Evolutionary conservation across 805 yeast genomes (phyloP).

Genomic region (Zygosaccharomyces rouxii): DNA sequence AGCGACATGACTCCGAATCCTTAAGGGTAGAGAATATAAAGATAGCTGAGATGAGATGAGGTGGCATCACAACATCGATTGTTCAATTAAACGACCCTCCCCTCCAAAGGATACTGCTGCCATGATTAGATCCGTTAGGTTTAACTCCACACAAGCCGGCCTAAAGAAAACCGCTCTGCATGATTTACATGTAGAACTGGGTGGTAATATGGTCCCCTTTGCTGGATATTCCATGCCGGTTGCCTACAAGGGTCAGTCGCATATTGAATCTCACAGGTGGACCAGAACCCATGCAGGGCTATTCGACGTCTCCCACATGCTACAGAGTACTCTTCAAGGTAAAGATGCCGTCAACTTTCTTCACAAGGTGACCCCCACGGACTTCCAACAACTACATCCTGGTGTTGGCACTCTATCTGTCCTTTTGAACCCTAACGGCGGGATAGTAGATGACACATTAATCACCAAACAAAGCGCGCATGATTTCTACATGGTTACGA

Average conservation of each 20-base stretch:
- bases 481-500: constrained; percentile 82
- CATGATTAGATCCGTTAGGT: constrained; percentile 17
- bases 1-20: neutral
- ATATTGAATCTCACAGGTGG: constrained; percentile 93
- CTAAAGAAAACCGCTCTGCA: constrained; percentile 71
- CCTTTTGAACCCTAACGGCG: constrained; percentile 68
- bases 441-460: constrained; percentile 89
- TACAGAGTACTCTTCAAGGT: constrained; percentile 80
- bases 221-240: constrained; percentile 98
- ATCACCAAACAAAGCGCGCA: constrained; percentile 70
- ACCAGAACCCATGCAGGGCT: constrained; percentile 82
- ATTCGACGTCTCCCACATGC: constrained; percentile 96
- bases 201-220: constrained; percentile 91
- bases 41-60: neutral
- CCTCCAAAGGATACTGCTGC: neutral
- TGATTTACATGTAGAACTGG: constrained; percentile 69
- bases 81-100: too few species aligned
- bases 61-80: too few species aligned
- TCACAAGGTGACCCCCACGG: constrained; percentile 85
- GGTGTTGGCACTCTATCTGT: constrained; percentile 74
- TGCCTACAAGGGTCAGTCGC: constrained; percentile 75
- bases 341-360: constrained; percentile 60
- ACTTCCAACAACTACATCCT: constrained; percentile 51
- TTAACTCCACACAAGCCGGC: constrained; percentile 33
- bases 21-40: neutral